Percentiles rank a stretch among this genome's conserved stretches.
Conservation (phyloP, 371 early-diverging fungal genomes). For the Mortierella sp. region DNA sequence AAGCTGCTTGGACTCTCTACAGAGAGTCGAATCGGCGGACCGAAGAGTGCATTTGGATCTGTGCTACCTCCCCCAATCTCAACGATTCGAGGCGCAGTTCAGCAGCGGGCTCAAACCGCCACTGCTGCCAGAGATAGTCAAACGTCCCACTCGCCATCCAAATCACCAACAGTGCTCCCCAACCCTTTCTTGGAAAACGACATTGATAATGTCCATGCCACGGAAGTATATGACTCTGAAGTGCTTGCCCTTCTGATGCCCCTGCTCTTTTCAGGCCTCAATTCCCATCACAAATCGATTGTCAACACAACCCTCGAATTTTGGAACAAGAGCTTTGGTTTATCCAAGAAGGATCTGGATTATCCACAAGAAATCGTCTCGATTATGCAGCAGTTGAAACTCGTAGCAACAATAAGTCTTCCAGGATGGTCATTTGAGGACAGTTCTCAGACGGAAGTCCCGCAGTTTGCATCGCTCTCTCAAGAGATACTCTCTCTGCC, state of each 20-base stretch:
- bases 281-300: conserved; percentile 22
- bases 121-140: neutral
- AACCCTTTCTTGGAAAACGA: conserved; percentile 2
- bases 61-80: conserved; percentile 21
- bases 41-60: conserved; percentile 31
- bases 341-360: conserved; percentile 7
- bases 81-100: conserved; percentile 32
- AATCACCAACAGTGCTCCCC: neutral
- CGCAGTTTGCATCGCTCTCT: conserved; percentile 30
- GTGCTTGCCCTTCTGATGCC: conserved; percentile 8
- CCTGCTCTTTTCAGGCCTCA: conserved; percentile 25
- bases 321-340: conserved; percentile 40
- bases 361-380: conserved; percentile 27
- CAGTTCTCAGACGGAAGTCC: conserved; percentile 26
- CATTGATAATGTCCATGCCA: neutral
- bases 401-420: conserved; percentile 24
- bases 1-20: conserved; percentile 12
- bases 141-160: conserved; percentile 2
- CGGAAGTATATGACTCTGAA: conserved; percentile 8
- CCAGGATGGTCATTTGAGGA: conserved; percentile 40
- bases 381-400: conserved; percentile 25
- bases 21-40: conserved; percentile 3
- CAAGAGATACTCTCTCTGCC: conserved; percentile 40
- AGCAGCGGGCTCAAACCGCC: conserved; percentile 12
- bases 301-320: conserved; percentile 40